These are phyloP conservation scores for Saturnispora bothae DNA, from an alignment of 805 yeast genomes.

Conservation along the genomic window DNA sequence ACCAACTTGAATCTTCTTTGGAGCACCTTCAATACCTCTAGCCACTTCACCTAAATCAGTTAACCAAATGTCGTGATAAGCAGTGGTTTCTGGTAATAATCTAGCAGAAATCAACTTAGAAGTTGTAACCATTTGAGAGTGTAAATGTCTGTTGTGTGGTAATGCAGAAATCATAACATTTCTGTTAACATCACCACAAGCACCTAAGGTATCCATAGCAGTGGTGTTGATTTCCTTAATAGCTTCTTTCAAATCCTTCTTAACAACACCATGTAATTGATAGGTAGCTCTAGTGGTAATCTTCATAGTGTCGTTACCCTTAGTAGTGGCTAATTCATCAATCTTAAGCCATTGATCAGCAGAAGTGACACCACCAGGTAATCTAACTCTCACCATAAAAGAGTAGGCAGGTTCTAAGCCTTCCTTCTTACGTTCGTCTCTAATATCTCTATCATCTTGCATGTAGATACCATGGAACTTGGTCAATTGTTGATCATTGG, in stretches of 20 bases:
- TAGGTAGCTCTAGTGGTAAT: conserved; percentile 94
- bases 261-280: conserved; percentile 91
- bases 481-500: conserved; percentile 86
- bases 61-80: conserved; percentile 95
- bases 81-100: conserved; percentile 83
- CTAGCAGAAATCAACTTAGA: conserved; percentile 67
- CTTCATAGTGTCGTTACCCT: conserved; percentile 91
- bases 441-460: conserved; percentile 96
- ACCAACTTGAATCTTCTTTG: conserved; percentile 75
- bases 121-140: conserved; percentile 55
- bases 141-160: conserved; percentile 76
- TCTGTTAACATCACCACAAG: conserved; percentile 97
- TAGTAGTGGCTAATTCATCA: conserved; percentile 67
- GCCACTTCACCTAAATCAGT: conserved; percentile 23
- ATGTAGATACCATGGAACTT: conserved; percentile 97
- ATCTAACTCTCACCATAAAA: conserved; percentile 93
- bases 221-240: conserved; percentile 88
- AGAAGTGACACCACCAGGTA: conserved; percentile 86
- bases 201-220: conserved; percentile 89
- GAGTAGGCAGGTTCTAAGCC: conserved; percentile 93
- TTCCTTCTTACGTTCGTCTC: conserved; percentile 85
- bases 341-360: conserved; percentile 84
- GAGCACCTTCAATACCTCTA: conserved; percentile 60
- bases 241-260: conserved; percentile 79
- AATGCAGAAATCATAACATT: conserved; percentile 90